A percentile compares a stretch with the other conserved stretches of the same genome.
Conservation (phyloP, 192 early-diverging fungal species). For the Jimgerdemannia lactiflua region DNA sequence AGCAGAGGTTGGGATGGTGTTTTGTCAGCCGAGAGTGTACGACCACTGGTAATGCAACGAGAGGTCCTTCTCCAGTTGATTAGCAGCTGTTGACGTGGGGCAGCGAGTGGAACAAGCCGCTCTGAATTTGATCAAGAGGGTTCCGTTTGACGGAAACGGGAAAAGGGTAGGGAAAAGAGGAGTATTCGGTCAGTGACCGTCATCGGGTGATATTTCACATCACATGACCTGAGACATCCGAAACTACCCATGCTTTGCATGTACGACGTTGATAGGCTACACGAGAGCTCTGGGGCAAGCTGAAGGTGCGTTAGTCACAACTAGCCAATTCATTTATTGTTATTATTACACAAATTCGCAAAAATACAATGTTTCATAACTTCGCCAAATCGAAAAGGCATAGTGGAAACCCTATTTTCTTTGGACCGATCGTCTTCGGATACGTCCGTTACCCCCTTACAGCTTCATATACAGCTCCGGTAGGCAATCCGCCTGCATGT, state of each 20-base stretch:
- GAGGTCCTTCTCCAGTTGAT: background rate
- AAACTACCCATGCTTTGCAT: too few relatives aligned
- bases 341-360: background rate
- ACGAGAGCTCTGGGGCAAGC: too few relatives aligned
- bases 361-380: background rate
- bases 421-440: background rate
- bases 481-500: conserved; percentile 66
- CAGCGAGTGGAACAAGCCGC: background rate
- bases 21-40: background rate
- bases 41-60: background rate
- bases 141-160: too few relatives aligned
- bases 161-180: background rate
- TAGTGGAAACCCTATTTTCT: background rate
- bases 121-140: background rate
- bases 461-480: conserved; percentile 27
- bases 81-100: background rate
- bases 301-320: too few relatives aligned
- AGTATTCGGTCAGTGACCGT: background rate
- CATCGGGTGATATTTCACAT: background rate
- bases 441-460: background rate
- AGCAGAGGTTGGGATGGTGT: background rate
- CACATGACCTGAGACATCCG: background rate
- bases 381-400: too few relatives aligned
- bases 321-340: background rate
- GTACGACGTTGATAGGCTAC: too few relatives aligned